Conservation (phyloP, 805 yeast species). For the Nakazawaea populi region DNA sequence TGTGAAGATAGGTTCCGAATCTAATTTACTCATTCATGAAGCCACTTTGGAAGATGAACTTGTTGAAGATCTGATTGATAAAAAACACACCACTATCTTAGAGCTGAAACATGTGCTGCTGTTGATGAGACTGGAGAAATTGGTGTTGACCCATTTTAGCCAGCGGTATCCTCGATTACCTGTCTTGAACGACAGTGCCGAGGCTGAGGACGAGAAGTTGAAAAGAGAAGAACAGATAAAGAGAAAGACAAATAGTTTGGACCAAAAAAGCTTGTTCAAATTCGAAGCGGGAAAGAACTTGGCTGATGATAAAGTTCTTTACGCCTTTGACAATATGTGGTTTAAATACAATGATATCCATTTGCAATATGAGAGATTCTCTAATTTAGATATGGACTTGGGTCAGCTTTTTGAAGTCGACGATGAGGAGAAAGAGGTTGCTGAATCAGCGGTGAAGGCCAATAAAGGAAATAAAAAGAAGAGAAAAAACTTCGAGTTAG, state of each 20-base stretch:
- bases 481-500: background rate
- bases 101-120: conserved; percentile 75
- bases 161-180: conserved; percentile 70
- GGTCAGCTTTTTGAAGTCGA: background rate
- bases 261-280: conserved; percentile 20
- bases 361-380: conserved; percentile 21
- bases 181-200: conserved; percentile 17
- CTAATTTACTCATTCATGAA: conserved; percentile 85
- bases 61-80: conserved; percentile 69
- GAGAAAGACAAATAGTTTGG: background rate
- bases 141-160: conserved; percentile 86
- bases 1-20: conserved; percentile 55
- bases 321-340: conserved; percentile 67
- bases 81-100: conserved; percentile 81
- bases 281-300: conserved; percentile 3
- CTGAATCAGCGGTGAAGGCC: conserved; percentile 13
- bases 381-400: conserved; percentile 8
- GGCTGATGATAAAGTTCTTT: conserved; percentile 25
- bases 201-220: conserved; percentile 14
- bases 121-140: conserved; percentile 63
- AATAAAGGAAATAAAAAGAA: conserved; percentile 6
- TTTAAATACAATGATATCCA: conserved; percentile 39
- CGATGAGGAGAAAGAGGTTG: background rate
- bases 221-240: conserved; percentile 11
- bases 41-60: conserved; percentile 84